A percentile compares a stretch with the other conserved stretches of the same genome.
phyloP scores from a whole-genome alignment of 306 rosid species.

The Cotoneaster glaucophyllus region DNA sequence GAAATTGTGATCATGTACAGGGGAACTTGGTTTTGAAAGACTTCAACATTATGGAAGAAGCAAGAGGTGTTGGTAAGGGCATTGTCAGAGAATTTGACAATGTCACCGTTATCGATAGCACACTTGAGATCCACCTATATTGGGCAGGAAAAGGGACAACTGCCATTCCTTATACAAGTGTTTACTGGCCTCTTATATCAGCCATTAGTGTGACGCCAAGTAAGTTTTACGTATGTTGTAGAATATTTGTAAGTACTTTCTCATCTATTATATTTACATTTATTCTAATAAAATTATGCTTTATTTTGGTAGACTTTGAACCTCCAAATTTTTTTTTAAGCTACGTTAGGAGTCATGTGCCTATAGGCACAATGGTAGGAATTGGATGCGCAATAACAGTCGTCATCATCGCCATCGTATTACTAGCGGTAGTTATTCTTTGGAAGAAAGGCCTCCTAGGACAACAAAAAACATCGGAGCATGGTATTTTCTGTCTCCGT shows the following conservation, averaged over 20 bases:
- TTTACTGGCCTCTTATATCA: slow-evolving; percentile 27
- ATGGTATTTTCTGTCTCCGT: too few species aligned
- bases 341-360: too few species aligned
- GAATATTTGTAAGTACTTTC: slow-evolving; percentile 32
- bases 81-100: too few species aligned
- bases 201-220: slow-evolving; percentile 68
- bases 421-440: too few species aligned
- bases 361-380: too few species aligned
- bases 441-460: too few species aligned
- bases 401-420: too few species aligned
- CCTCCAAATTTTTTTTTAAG: too few species aligned
- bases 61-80: slow-evolving; percentile 71
- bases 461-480: too few species aligned
- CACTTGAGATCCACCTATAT: neutral
- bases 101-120: neutral
- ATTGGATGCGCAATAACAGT: too few species aligned
- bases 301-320: slow-evolving; percentile 31
- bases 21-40: slow-evolving; percentile 41
- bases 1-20: slow-evolving; percentile 13
- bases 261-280: neutral
- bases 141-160: slow-evolving; percentile 85
- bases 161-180: too few species aligned
- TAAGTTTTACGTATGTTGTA: slow-evolving; percentile 88
- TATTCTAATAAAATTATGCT: neutral
- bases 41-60: slow-evolving; percentile 49